phyloP scores from a whole-genome alignment of 2,329 filamentous ascomycete species.

The Thermomyces lanuginosus region DNA sequence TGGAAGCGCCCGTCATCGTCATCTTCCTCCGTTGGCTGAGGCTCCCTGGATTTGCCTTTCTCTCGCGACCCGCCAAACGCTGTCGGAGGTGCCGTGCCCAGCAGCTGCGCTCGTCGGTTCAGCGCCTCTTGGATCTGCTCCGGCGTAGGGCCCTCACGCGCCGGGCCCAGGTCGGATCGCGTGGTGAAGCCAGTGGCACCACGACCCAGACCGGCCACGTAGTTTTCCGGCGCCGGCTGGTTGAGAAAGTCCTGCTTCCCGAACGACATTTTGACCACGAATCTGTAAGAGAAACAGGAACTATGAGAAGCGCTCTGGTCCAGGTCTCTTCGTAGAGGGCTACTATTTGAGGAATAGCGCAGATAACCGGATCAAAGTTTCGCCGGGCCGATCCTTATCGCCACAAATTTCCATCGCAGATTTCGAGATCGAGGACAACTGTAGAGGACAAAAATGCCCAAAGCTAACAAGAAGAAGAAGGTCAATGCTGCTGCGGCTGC shows the following conservation, averaged over 20 bases:
- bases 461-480: no score
- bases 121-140: conserved; percentile 98
- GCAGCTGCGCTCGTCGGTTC: conserved; percentile 74
- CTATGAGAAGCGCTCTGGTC: no score
- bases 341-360: conserved; percentile 1
- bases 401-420: no score
- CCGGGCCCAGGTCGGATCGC: conserved; percentile 86
- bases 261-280: conserved; percentile 35
- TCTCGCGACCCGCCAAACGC: conserved; percentile 59
- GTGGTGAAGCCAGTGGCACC: conserved; percentile 97
- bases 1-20: conserved; percentile 74
- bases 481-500: conserved; percentile 31
- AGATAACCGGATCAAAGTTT: no score
- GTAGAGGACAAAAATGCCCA: no score
- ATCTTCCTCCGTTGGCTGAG: conserved; percentile 57
- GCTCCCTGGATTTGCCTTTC: conserved; percentile 45
- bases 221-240: conserved; percentile 72
- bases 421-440: no score
- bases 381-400: no score
- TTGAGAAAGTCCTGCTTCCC: conserved; percentile 70
- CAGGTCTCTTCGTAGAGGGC: no score
- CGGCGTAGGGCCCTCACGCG: conserved; percentile 84
- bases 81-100: conserved; percentile 55
- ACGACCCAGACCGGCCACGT: conserved; percentile 90
- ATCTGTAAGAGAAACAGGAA: conserved; percentile 2